A percentile compares a stretch with the other conserved stretches of the same genome.
Conservation (phyloP, 345 rosid genomes). For the Citrus medica region DNA sequence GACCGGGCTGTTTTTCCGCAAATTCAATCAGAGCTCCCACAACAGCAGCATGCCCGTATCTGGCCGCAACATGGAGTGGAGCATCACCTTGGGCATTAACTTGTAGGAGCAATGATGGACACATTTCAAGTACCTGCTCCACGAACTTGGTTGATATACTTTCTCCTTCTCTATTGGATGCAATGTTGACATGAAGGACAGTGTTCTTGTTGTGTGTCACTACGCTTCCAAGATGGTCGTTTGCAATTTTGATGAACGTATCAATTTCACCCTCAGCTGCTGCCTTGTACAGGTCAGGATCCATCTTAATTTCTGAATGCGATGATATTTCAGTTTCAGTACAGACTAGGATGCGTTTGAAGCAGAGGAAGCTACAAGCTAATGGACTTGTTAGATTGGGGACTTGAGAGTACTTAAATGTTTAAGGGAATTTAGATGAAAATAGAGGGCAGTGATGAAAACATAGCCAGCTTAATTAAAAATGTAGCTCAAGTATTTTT, state of each 20-base stretch:
- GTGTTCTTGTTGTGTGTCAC: background rate
- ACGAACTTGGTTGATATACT: background rate
- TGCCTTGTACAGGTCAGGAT: background rate
- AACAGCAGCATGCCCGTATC: background rate
- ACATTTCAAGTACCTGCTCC: background rate
- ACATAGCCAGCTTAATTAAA: too few relatives aligned
- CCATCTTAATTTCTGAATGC: background rate
- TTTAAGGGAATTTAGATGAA: too few relatives aligned
- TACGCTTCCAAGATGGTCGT: background rate
- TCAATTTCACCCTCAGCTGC: background rate
- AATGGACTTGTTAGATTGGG: too few relatives aligned
- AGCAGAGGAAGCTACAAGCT: too few relatives aligned
- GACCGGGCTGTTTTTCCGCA: too few relatives aligned
- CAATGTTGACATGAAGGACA: background rate
- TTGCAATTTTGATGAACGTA: background rate
- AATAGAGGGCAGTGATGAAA: too few relatives aligned
- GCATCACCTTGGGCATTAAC: background rate
- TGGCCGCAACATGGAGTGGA: background rate
- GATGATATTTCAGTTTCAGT: background rate
- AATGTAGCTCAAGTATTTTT: too few relatives aligned
- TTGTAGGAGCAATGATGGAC: background rate
- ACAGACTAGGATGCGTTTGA: too few relatives aligned
- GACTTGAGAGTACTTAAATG: too few relatives aligned
- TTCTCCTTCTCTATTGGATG: background rate
- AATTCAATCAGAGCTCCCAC: background rate